Base-by-base conservation (phyloP, 352 stramenopile genomes). In the Globisporangium yorkense region DNA sequence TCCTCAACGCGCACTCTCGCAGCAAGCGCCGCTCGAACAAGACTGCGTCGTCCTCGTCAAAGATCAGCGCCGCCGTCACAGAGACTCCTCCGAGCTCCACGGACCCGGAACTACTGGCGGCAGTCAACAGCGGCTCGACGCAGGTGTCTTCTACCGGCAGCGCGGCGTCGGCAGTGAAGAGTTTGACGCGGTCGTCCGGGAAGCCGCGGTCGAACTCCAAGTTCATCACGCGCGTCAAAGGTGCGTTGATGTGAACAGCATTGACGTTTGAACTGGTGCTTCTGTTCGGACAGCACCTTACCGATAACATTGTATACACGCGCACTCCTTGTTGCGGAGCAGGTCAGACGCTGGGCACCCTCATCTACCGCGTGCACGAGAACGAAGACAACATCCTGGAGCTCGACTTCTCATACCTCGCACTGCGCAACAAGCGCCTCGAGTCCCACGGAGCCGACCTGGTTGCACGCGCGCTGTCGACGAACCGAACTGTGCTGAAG, bases 361-460 rank as follows among this genome's bases (percentile, higher is more conserved):
- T 87, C 43, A 66, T 92, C 51, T 67, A 84, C 35, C 65, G 65
- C 13, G 76, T 92, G 35, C 67, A 73, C 8, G 51, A 72, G 29
- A 89, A 92, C 61, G 70, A 89, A 65, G 75, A 76, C 31, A 67
- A 86, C 54, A 68, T 88, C 20, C 67, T 67, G 16, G 79, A 89
- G 52, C 70, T 92, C 24, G 79, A 92, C 45, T 89, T 92, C 40
- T 88, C 82, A 8, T 71, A 75, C 48, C 59, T 89, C 8, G 66
- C 78, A 8, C 63, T 73, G 49, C 70, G 64, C 49, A 82, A 87
- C 57, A 88, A 86, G 41, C 72, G 71, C 0, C 62, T 92, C 1
- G 72, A 76, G 41, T 45, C 72, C 13, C 67, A 76, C 47, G 80
- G 80, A 4, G 83, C 80, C 24, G 64, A 70, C 51, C 68, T 89